Evolutionary conservation across 192 early-diverging fungal species (phyloP), one percentile per base, ranked within the genome.

Genomic region (Umbelopsis sp.): DNA sequence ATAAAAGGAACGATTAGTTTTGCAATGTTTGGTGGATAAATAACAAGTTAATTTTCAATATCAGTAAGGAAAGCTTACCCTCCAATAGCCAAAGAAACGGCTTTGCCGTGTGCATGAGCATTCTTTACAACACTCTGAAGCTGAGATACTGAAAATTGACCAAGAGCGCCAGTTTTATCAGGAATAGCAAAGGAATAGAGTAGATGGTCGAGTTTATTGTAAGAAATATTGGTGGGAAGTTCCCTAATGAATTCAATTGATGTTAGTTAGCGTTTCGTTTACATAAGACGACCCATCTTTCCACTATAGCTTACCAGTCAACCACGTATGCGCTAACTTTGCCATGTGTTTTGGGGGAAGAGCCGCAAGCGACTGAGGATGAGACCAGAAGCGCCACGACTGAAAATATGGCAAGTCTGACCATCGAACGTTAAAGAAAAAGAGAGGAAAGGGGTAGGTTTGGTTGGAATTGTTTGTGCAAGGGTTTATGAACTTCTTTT

Each of bases 111-210:
- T 2, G 65, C 10, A 69, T 80, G 74, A 47, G 74, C 78, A 3
- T 75, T 56, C 36, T 62, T 72, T 10, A 75, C 56, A 32, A 80
- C 74, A 43, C n/a, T 26, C 17, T 54, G 67, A 32, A 76, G 47
- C 38, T 71, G 50, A 16, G n/a, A 16, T 36, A 21, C 24, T 45
- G 70, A 32, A 34, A 80, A 80, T 45, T 75, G 54, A 1, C 45
- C 49, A 26, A 80, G 25, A 3, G 45, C 32, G 29, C 78, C 78
- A 31, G 70, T 9, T 36, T 71, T 74, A 24, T 76, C 62, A 31
- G 83, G 75, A 8, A 77, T 59, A 17, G 75, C 88, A 71, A 88
- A 91, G 0, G 90, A 83, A n/a, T 89, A 84, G 53, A 86, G 85
- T 66, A 88, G 77, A 72, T 91, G 90, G 8, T 88, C 89, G 32